phyloP scores from a whole-genome alignment of 2,329 filamentous ascomycete species.

The Lasiodiplodia sp. region DNA sequence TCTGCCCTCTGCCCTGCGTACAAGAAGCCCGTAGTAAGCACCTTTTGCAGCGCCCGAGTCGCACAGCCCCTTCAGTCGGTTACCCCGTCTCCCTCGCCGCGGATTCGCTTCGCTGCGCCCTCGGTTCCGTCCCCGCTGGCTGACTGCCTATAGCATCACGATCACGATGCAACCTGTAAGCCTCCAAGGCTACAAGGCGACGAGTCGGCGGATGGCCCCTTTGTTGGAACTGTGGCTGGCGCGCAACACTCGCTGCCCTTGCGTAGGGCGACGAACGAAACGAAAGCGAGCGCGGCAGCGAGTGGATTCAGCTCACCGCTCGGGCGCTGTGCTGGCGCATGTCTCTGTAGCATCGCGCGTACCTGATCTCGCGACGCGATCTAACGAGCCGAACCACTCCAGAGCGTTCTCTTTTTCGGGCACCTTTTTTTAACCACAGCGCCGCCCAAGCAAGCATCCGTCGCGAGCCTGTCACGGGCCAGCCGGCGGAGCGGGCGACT shows the following conservation, averaged over 20 bases:
- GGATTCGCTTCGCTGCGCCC: slow-evolving; percentile 7
- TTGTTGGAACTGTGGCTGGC: slow-evolving; percentile 8
- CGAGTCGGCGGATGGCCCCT: background rate
- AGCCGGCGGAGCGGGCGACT: slow-evolving; percentile 2
- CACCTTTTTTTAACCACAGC: slow-evolving; percentile 1
- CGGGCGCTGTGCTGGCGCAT: slow-evolving; percentile 16
- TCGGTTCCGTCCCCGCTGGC: slow-evolving; percentile 5
- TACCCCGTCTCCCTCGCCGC: slow-evolving; percentile 5
- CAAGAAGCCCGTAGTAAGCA: background rate
- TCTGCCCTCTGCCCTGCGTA: slow-evolving; percentile 25
- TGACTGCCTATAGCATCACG: slow-evolving; percentile 1
- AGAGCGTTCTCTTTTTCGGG: background rate
- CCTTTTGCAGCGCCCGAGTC: slow-evolving; percentile 1
- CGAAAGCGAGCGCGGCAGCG: slow-evolving; percentile 18
- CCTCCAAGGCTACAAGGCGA: background rate
- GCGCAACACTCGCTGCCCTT: background rate
- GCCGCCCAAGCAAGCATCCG: slow-evolving; percentile 16
- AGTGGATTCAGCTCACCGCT: slow-evolving; percentile 17
- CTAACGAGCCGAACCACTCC: slow-evolving; percentile 6
- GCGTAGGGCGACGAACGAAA: slow-evolving; percentile 24
- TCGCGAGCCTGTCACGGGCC: slow-evolving; percentile 12
- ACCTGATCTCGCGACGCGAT: slow-evolving; percentile 18
- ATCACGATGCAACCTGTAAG: slow-evolving; percentile 14
- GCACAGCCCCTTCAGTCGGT: slow-evolving; percentile 25
- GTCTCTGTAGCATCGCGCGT: background rate